These are phyloP conservation scores for Rasamsonia emersonii DNA, from an alignment of 2,329 filamentous ascomycete genomes.

Conservation along the genomic window DNA sequence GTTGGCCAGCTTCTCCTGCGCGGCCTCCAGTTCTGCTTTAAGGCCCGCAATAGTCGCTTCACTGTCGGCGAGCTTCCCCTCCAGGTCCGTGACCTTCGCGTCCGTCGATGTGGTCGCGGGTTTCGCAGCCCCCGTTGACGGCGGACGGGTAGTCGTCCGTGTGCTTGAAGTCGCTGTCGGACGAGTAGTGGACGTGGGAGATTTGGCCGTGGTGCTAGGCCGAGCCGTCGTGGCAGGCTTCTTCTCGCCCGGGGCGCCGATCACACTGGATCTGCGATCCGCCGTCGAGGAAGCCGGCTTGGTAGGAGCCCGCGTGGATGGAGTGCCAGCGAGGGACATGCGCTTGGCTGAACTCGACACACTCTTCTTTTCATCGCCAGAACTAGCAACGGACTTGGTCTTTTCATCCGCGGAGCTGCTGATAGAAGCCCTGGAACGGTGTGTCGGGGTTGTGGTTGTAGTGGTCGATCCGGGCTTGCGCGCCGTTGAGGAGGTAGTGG, in stretches of 20 bases:
- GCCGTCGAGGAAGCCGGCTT: conserved; percentile 23
- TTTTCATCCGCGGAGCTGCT: conserved; percentile 39
- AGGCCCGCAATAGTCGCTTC: conserved; percentile 25
- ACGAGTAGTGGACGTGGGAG: conserved; percentile 14
- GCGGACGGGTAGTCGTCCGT: conserved; percentile 16
- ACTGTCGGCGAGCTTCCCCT: conserved; percentile 28
- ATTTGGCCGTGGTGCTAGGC: conserved; percentile 15
- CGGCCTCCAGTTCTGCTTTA: conserved; percentile 24
- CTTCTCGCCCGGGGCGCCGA: conserved; percentile 25
- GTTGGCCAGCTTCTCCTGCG: conserved; percentile 27
- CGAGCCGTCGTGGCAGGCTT: conserved; percentile 19
- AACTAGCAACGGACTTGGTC: conserved; percentile 32
- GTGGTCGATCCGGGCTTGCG: conserved; percentile 14
- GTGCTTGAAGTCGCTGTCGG: conserved; percentile 16
- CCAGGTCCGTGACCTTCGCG: conserved; percentile 26
- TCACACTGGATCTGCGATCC: conserved; percentile 31
- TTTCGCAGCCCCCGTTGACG: conserved; percentile 12
- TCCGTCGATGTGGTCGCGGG: conserved; percentile 16
- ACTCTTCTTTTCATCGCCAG: conserved; percentile 36
- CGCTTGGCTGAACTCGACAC: conserved; percentile 37
- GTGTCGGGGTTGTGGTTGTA: conserved; percentile 28
- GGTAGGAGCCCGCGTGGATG: conserved; percentile 25
- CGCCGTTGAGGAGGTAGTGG: conserved; percentile 9
- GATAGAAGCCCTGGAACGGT: conserved; percentile 33
- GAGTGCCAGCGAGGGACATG: conserved; percentile 34